Evolutionary conservation across 805 yeast genomes (phyloP).

Genomic region (Lachancea thermotolerans): DNA sequence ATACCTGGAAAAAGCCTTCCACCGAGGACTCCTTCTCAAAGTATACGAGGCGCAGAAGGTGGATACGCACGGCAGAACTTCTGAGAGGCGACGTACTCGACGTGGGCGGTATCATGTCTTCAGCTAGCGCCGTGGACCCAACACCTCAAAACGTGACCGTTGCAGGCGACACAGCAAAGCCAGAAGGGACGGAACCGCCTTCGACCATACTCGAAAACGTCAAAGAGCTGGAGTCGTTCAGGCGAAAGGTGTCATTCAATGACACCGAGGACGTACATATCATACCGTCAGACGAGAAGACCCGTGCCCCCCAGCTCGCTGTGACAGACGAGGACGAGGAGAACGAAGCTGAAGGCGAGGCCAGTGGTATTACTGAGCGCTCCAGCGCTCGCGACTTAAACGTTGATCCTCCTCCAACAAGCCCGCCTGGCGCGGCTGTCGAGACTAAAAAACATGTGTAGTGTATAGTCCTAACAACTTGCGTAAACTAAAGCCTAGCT

Average conservation of each 20-base stretch:
- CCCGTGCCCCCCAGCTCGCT: neutral
- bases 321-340: constrained; percentile 10
- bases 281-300: constrained; percentile 6
- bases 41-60: constrained; percentile 89
- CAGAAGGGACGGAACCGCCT: constrained; percentile 2
- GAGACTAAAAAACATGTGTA: constrained; percentile 6
- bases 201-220: constrained; percentile 4
- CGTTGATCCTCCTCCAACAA: neutral
- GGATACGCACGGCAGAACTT: constrained; percentile 92
- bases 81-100: constrained; percentile 31
- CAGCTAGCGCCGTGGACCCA: constrained; percentile 2
- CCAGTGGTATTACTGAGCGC: neutral
- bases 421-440: neutral
- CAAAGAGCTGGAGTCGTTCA: constrained; percentile 7
- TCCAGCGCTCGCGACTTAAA: neutral
- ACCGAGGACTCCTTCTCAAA: constrained; percentile 84
- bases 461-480: neutral
- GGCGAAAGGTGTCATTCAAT: constrained; percentile 31
- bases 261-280: constrained; percentile 25
- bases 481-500: neutral
- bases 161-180: constrained; percentile 4
- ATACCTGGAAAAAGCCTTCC: constrained; percentile 88
- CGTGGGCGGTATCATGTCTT: neutral
- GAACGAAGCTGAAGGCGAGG: neutral
- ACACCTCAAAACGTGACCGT: constrained; percentile 5